A percentile compares a stretch with the other conserved stretches of the same genome.
phyloP scores from a whole-genome alignment of 2,329 filamentous ascomycete genomes.

The Pseudogymnoascus sp. region DNA sequence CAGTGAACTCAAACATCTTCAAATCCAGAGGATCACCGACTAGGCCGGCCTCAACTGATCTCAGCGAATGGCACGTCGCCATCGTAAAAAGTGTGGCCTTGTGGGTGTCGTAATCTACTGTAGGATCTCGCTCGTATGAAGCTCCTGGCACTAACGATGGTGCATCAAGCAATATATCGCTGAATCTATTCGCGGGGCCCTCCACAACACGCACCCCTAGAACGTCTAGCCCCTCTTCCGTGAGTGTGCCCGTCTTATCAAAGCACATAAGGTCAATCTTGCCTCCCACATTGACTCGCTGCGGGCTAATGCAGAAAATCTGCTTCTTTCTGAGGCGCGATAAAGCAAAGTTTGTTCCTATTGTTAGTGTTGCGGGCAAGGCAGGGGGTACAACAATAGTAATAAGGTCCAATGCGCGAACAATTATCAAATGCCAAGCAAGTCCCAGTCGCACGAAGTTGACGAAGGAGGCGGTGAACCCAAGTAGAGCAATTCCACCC shows the following conservation, averaged over 20 bases:
- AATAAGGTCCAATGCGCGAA: slow-evolving; percentile 87
- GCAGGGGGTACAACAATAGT: slow-evolving; percentile 97
- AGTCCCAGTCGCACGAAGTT: slow-evolving; percentile 85
- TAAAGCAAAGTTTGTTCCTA: slow-evolving; percentile 92
- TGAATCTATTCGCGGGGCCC: slow-evolving; percentile 54
- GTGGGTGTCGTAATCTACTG: slow-evolving; percentile 50
- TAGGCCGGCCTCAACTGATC: slow-evolving; percentile 78
- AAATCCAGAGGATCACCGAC: slow-evolving; percentile 90
- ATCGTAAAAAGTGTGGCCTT: slow-evolving; percentile 81
- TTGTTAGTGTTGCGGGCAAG: slow-evolving; percentile 86
- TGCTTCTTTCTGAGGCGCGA: slow-evolving; percentile 76
- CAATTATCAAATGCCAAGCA: slow-evolving; percentile 82
- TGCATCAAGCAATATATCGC: slow-evolving; percentile 64
- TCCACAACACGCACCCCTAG: slow-evolving; percentile 77
- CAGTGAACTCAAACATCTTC: slow-evolving; percentile 98
- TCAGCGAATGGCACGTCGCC: slow-evolving; percentile 92
- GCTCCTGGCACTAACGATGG: slow-evolving; percentile 47
- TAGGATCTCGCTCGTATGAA: slow-evolving; percentile 49
- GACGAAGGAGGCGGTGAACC: slow-evolving; percentile 83
- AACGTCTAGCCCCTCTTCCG: slow-evolving; percentile 91
- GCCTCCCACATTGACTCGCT: slow-evolving; percentile 91
- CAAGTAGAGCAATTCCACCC: slow-evolving; percentile 74
- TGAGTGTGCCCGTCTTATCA: slow-evolving; percentile 97
- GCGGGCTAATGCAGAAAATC: slow-evolving; percentile 96
- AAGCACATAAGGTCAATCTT: slow-evolving; percentile 97